phyloP scores from a whole-genome alignment of 345 rosid species.

The Zanthoxylum bungeanum region DNA sequence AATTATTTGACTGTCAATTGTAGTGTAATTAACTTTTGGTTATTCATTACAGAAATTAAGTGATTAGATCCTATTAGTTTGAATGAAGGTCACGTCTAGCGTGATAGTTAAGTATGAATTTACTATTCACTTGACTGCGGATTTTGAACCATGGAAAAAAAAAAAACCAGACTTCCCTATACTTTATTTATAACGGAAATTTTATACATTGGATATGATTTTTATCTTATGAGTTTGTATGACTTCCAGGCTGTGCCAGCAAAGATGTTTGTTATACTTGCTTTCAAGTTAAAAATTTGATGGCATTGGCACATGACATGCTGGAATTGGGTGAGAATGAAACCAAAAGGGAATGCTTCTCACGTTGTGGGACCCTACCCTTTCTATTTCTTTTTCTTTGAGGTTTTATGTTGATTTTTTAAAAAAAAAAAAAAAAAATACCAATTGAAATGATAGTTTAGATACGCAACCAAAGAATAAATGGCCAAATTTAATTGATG shows the following conservation, averaged over 20 bases:
- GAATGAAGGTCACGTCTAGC: background rate
- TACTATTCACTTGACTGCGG: too few relatives aligned
- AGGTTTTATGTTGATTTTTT: too few relatives aligned
- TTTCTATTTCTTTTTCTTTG: too few relatives aligned
- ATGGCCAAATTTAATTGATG: background rate
- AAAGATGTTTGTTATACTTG: background rate
- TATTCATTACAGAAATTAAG: background rate
- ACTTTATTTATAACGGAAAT: too few relatives aligned
- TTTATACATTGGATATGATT: too few relatives aligned
- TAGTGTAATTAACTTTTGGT: background rate
- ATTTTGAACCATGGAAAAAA: too few relatives aligned
- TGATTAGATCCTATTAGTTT: too few relatives aligned
- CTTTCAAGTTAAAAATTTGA: background rate
- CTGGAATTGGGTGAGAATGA: background rate
- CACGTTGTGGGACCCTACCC: constrained; percentile 12
- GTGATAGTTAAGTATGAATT: too few relatives aligned
- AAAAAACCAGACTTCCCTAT: too few relatives aligned
- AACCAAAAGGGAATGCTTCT: background rate
- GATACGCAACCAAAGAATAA: background rate
- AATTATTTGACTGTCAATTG: background rate
- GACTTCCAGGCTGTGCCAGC: background rate
- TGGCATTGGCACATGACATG: too few relatives aligned
- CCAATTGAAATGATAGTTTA: background rate
- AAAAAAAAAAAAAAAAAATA: too few relatives aligned
- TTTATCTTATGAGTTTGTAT: too few relatives aligned